These are phyloP conservation scores for Lasiosphaeriaceae sp. DNA, from an alignment of 495 filamentous ascomycete genomes.

Conservation along the genomic window DNA sequence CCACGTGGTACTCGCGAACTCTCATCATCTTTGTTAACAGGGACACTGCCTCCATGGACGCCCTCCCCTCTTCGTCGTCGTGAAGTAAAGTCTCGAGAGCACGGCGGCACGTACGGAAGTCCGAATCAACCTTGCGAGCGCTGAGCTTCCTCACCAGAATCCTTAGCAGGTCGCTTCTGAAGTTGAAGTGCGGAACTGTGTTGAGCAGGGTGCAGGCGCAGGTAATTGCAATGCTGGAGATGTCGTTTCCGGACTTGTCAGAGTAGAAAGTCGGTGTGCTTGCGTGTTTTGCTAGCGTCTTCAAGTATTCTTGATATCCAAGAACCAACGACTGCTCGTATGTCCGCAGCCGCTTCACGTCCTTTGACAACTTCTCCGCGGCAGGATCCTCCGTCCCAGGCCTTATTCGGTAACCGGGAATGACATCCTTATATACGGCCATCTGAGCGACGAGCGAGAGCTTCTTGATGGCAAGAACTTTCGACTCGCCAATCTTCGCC, in stretches of 20 bases:
- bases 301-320: constrained; percentile 79
- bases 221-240: constrained; percentile 71
- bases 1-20: constrained; percentile 67
- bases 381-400: constrained; percentile 69
- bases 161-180: constrained; percentile 77
- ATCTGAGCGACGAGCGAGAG: constrained; percentile 79
- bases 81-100: constrained; percentile 76
- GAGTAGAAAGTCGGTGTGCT: constrained; percentile 38
- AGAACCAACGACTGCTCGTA: constrained; percentile 82
- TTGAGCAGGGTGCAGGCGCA: constrained; percentile 78
- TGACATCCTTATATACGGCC: constrained; percentile 91
- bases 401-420: constrained; percentile 92
- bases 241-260: constrained; percentile 29
- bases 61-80: constrained; percentile 83
- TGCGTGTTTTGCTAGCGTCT: constrained; percentile 61
- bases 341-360: constrained; percentile 71
- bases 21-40: constrained; percentile 94
- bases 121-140: constrained; percentile 58
- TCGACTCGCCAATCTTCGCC: constrained; percentile 66
- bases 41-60: constrained; percentile 81
- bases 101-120: constrained; percentile 73
- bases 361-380: constrained; percentile 80
- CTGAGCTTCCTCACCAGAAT: constrained; percentile 82
- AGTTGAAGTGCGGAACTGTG: constrained; percentile 93
- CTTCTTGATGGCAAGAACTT: constrained; percentile 71